A percentile compares a stretch with the other conserved stretches of the same genome.
Conservation (phyloP, 441 rosid species). For the Capsella rubella region DNA sequence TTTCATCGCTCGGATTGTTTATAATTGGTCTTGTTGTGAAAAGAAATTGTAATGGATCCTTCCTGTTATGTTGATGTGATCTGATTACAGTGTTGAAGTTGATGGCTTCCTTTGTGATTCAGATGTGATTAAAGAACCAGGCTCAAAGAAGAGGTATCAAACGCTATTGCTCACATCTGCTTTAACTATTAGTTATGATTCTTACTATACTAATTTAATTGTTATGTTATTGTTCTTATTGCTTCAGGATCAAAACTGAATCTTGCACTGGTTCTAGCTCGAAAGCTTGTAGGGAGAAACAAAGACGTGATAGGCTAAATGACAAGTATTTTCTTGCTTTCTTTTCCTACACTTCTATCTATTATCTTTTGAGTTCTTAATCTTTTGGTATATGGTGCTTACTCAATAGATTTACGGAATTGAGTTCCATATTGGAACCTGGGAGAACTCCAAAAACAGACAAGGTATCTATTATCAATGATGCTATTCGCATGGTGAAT, state of each 20-base stretch:
- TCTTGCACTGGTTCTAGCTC: slow-evolving; percentile 64
- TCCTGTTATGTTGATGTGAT: slow-evolving; percentile 23
- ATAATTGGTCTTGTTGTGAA: neutral
- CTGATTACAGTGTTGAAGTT: slow-evolving; percentile 61
- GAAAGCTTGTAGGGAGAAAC: slow-evolving; percentile 88
- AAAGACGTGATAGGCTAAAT: slow-evolving; percentile 83
- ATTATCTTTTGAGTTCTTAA: slow-evolving; percentile 22
- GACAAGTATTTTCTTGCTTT: slow-evolving; percentile 62
- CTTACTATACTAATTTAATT: neutral
- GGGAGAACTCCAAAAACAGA: slow-evolving; percentile 83
- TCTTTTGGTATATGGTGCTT: neutral
- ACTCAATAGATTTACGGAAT: slow-evolving; percentile 64
- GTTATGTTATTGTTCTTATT: neutral
- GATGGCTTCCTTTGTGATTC: slow-evolving; percentile 81
- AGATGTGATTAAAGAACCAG: slow-evolving; percentile 68
- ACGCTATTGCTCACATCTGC: neutral
- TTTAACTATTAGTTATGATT: neutral
- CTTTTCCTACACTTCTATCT: neutral
- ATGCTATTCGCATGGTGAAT: slow-evolving; percentile 77
- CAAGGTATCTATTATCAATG: slow-evolving; percentile 74
- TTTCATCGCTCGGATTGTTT: neutral
- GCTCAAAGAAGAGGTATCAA: slow-evolving; percentile 80
- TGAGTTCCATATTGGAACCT: slow-evolving; percentile 76
- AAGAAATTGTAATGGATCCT: slow-evolving; percentile 7
- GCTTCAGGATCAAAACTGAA: slow-evolving; percentile 69